phyloP scores from a whole-genome alignment of 192 early-diverging fungal genomes.

The Coemansia sp. region DNA sequence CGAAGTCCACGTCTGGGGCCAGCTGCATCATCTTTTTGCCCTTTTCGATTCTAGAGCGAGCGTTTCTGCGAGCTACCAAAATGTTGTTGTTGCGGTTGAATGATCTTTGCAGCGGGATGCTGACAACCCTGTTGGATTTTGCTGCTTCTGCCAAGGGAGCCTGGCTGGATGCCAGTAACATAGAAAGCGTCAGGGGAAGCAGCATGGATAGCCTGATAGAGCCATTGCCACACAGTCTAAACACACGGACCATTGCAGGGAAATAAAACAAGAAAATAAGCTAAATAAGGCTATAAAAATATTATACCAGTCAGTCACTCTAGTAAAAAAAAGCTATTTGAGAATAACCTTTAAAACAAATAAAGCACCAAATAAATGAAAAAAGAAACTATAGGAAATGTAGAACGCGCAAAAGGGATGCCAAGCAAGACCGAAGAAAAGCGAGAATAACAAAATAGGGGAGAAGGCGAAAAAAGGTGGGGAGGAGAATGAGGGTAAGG shows the following conservation, averaged over 20 bases:
- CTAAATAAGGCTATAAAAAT: background rate
- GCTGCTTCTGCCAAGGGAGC: background rate
- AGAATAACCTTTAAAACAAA: background rate
- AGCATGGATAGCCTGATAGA: conserved; percentile 1
- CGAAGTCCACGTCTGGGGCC: conserved; percentile 43
- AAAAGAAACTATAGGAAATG: background rate
- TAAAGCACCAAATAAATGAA: background rate
- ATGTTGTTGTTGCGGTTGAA: conserved; percentile 54
- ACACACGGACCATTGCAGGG: background rate
- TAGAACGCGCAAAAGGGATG: background rate
- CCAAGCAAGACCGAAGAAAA: background rate
- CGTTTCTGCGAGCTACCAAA: conserved; percentile 35
- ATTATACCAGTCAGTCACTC: background rate
- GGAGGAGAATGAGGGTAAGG: conserved; percentile 15
- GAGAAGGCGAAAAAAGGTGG: background rate
- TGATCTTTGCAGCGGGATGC: conserved; percentile 45
- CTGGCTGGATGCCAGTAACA: background rate
- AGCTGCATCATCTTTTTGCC: conserved; percentile 40
- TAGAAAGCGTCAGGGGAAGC: background rate
- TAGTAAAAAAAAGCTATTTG: background rate
- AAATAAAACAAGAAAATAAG: background rate
- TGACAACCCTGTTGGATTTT: conserved; percentile 11
- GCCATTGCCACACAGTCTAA: background rate
- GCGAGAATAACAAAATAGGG: background rate
- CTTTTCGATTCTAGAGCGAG: conserved; percentile 16